A percentile compares a stretch with the other conserved stretches of the same genome.
Evolutionary conservation across 495 filamentous ascomycete species (phyloP).

Genomic region (Tetracladium marchalianum): DNA sequence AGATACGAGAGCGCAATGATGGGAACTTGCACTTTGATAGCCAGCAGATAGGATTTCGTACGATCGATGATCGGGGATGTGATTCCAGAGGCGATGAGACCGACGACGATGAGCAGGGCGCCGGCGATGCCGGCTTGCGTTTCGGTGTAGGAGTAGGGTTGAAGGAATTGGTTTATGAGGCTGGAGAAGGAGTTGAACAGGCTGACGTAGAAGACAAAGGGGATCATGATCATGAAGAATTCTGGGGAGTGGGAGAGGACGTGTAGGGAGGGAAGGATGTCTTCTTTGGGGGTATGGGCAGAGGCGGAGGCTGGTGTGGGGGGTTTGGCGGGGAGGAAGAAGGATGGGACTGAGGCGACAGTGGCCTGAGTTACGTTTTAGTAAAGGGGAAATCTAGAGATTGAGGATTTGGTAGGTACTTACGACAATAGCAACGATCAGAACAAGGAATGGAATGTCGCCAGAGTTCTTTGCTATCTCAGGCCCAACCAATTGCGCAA

Average conservation of each 20-base stretch:
- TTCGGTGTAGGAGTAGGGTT: conserved; percentile 71
- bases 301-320: conserved; percentile 58
- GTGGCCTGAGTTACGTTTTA: conserved; percentile 44
- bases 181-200: conserved; percentile 90
- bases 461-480: conserved; percentile 51
- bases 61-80: conserved; percentile 73
- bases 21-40: conserved; percentile 68
- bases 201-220: conserved; percentile 77
- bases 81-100: conserved; percentile 67
- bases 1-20: conserved; percentile 66
- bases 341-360: conserved; percentile 61
- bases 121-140: conserved; percentile 83
- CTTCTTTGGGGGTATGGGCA: conserved; percentile 33
- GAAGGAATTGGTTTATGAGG: conserved; percentile 81
- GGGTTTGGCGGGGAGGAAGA: conserved; percentile 73
- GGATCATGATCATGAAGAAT: conserved; percentile 67
- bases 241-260: conserved; percentile 41
- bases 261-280: conserved; percentile 39
- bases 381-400: background rate
- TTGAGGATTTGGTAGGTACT: conserved; percentile 17
- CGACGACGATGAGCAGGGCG: conserved; percentile 82
- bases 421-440: conserved; percentile 81
- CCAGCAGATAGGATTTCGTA: conserved; percentile 65
- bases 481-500: conserved; percentile 80
- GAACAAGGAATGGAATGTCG: conserved; percentile 71